Evolutionary conservation across 176 grass and related monocot genomes (phyloP).

Genomic region (Bromus sterilis): DNA sequence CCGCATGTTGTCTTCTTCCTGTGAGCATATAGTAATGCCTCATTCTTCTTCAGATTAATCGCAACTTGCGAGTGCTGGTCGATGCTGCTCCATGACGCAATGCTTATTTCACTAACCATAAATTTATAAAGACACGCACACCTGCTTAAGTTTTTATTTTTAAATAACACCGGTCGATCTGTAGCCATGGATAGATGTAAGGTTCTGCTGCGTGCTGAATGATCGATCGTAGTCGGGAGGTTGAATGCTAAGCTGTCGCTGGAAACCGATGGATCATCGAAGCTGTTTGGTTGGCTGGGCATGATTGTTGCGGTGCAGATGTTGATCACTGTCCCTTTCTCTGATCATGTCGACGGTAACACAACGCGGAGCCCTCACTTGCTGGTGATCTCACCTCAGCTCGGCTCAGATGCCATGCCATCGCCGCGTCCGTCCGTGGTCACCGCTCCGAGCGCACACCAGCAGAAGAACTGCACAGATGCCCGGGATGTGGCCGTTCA

Average conservation of each 20-base stretch:
- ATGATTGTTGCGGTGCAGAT: slow-evolving; percentile 8
- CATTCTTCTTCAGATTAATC: background rate
- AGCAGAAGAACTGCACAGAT: background rate
- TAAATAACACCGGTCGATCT: background rate
- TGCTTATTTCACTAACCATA: background rate
- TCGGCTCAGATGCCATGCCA: background rate
- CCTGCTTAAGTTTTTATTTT: background rate
- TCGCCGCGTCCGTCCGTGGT: background rate
- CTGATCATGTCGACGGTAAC: background rate
- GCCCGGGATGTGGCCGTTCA: background rate
- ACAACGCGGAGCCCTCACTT: background rate
- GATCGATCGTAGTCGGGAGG: background rate
- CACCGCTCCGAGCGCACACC: background rate
- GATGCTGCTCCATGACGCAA: background rate
- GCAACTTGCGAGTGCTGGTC: background rate
- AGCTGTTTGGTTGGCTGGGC: background rate
- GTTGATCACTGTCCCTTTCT: background rate
- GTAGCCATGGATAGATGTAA: background rate
- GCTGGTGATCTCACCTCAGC: background rate
- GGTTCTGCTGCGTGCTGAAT: background rate
- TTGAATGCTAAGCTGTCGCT: background rate
- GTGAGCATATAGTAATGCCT: background rate
- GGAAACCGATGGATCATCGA: slow-evolving; percentile 6
- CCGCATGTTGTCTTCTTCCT: slow-evolving; percentile 15
- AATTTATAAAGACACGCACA: background rate